A percentile compares a stretch with the other conserved stretches of the same genome.
These are phyloP conservation scores for Epichloe typhina DNA, from an alignment of 2,329 filamentous ascomycete genomes.

Conservation along the genomic window DNA sequence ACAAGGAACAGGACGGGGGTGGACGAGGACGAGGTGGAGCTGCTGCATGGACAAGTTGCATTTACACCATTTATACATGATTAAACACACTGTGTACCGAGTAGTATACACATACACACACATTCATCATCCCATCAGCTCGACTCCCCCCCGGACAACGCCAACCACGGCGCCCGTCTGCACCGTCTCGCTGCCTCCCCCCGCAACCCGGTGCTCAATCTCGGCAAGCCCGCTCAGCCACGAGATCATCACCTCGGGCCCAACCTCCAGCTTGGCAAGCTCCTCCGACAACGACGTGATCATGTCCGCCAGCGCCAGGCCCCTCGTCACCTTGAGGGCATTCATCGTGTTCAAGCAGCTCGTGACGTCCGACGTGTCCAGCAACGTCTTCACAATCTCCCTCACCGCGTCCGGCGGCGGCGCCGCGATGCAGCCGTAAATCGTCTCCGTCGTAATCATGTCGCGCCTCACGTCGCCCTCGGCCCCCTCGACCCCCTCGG, in stretches of 20 bases:
- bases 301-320: constrained; percentile 86
- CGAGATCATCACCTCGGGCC: constrained; percentile 71
- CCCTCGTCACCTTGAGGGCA: constrained; percentile 71
- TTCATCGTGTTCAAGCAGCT: constrained; percentile 82
- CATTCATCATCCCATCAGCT: too few species aligned
- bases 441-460: constrained; percentile 73
- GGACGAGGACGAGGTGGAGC: too few species aligned
- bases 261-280: constrained; percentile 69
- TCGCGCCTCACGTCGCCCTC: constrained; percentile 61
- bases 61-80: too few species aligned
- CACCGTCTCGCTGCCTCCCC: constrained; percentile 61
- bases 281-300: constrained; percentile 77
- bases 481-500: constrained; percentile 42
- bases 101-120: too few species aligned
- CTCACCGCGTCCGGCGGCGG: constrained; percentile 82
- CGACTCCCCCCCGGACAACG: constrained; percentile 71
- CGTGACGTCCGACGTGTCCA: constrained; percentile 76
- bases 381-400: constrained; percentile 70
- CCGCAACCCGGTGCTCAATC: constrained; percentile 81
- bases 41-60: too few species aligned
- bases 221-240: constrained; percentile 89
- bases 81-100: too few species aligned
- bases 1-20: too few species aligned
- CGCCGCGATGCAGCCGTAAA: constrained; percentile 95
- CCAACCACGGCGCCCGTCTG: constrained; percentile 92